Conservation (phyloP, 2,329 filamentous ascomycete genomes). For the Hysterium pulicare region DNA sequence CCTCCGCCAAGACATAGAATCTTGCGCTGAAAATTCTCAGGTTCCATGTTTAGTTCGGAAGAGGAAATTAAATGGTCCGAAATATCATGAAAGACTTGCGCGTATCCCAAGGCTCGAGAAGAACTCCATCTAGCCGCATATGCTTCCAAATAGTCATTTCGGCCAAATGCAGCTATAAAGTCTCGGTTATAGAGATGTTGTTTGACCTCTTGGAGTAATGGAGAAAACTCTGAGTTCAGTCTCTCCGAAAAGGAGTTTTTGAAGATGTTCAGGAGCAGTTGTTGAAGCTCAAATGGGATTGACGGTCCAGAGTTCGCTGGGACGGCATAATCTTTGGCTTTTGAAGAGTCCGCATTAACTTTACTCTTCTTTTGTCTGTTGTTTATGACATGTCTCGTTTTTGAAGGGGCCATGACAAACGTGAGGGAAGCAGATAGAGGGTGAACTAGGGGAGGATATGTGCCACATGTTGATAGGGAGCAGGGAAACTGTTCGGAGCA, state of each 20-base stretch:
- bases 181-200: constrained; percentile 80
- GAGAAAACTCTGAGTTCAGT: constrained; percentile 45
- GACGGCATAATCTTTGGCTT: neutral
- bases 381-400: neutral
- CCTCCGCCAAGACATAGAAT: constrained; percentile 62
- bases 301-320: neutral
- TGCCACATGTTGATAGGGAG: too few species aligned
- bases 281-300: constrained; percentile 57
- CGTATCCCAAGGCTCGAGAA: constrained; percentile 77
- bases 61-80: constrained; percentile 15
- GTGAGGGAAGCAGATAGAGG: too few species aligned
- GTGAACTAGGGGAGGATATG: too few species aligned
- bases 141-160: constrained; percentile 66
- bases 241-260: constrained; percentile 55
- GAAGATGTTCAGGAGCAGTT: constrained; percentile 72
- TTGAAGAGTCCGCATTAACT: neutral
- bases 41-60: constrained; percentile 2
- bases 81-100: constrained; percentile 52
- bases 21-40: constrained; percentile 18
- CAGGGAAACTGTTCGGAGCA: too few species aligned
- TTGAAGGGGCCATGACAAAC: neutral
- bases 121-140: constrained; percentile 93
- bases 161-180: constrained; percentile 75
- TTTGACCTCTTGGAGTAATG: constrained; percentile 76
- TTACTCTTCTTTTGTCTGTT: neutral